Conservation (phyloP, 2,329 filamentous ascomycete genomes). For the Cercospora janseana region DNA sequence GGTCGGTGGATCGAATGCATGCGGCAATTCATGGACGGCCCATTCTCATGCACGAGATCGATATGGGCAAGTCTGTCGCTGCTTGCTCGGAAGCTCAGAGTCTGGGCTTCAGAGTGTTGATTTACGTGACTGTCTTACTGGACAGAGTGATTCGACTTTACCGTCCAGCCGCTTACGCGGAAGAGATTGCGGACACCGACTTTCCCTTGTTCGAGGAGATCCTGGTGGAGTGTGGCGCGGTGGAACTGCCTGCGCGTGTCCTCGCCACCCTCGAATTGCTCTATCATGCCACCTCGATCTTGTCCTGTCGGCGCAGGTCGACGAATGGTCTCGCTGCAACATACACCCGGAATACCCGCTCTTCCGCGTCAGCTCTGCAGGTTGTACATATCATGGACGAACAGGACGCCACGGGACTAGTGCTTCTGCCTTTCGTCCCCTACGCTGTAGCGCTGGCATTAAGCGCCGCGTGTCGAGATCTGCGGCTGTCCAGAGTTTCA, state of each 20-base stretch:
- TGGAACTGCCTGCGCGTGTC: constrained; percentile 1
- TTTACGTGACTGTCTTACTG: constrained; percentile 13
- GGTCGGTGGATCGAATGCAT: constrained; percentile 17
- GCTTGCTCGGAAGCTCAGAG: not conserved
- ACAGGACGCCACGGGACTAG: not conserved
- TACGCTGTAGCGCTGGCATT: constrained; percentile 15
- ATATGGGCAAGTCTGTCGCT: constrained; percentile 14
- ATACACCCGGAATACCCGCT: constrained; percentile 13
- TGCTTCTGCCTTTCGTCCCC: constrained; percentile 15
- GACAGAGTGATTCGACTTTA: constrained; percentile 15
- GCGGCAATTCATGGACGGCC: constrained; percentile 18
- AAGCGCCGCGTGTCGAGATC: constrained; percentile 15
- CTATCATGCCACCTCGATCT: constrained; percentile 9
- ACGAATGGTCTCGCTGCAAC: not conserved
- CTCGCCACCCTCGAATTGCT: constrained; percentile 14
- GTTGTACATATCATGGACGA: constrained; percentile 16
- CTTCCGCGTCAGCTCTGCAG: constrained; percentile 15
- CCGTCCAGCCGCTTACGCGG: not conserved
- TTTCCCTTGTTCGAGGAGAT: constrained; percentile 20
- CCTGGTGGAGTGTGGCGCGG: constrained; percentile 8
- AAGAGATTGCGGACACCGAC: constrained; percentile 12
- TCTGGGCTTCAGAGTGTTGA: constrained; percentile 12
- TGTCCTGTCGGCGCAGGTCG: constrained; percentile 11
- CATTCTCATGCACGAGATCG: constrained; percentile 16
- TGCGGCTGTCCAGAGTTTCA: constrained; percentile 8